These are phyloP conservation scores for Peniophora sp. DNA, from an alignment of 1,284 basidiomycete genomes.

Conservation along the genomic window DNA sequence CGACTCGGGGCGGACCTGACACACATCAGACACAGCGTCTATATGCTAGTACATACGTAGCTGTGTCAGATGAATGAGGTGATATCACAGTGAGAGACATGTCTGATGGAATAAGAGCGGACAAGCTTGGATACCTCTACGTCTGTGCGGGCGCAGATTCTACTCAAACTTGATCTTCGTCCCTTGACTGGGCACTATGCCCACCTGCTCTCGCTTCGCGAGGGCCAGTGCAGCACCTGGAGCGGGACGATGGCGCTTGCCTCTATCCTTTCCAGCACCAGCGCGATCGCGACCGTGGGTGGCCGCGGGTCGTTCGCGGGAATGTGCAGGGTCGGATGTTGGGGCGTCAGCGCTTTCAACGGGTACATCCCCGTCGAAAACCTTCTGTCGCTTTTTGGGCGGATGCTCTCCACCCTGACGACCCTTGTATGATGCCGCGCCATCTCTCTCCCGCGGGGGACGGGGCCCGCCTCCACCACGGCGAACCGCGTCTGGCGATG, in stretches of 20 bases:
- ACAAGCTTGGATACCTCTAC: too few species aligned
- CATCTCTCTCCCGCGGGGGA: slow-evolving; percentile 16
- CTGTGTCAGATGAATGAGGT: too few species aligned
- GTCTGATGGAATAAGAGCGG: too few species aligned
- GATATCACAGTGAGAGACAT: too few species aligned
- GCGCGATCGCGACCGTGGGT: background rate
- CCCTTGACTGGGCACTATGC: slow-evolving; percentile 76
- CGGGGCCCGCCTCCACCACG: slow-evolving; percentile 45
- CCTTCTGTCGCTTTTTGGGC: slow-evolving; percentile 5
- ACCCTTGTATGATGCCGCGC: slow-evolving; percentile 1
- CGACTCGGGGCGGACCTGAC: too few species aligned
- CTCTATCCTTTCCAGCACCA: slow-evolving; percentile 4
- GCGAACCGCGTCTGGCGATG: slow-evolving; percentile 77
- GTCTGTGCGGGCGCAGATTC: background rate
- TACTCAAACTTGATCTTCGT: slow-evolving; percentile 73
- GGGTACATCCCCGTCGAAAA: background rate
- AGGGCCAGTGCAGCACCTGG: slow-evolving; percentile 89
- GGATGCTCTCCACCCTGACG: slow-evolving; percentile 9
- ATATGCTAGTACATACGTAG: too few species aligned
- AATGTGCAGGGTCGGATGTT: background rate
- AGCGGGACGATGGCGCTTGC: slow-evolving; percentile 43
- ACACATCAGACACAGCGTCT: too few species aligned
- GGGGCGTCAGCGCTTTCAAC: background rate
- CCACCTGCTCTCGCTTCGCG: slow-evolving; percentile 80
- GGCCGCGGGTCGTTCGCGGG: slow-evolving; percentile 3